phyloP scores from a whole-genome alignment of 2,329 filamentous ascomycete species.

The Scortechinia acanthostroma region DNA sequence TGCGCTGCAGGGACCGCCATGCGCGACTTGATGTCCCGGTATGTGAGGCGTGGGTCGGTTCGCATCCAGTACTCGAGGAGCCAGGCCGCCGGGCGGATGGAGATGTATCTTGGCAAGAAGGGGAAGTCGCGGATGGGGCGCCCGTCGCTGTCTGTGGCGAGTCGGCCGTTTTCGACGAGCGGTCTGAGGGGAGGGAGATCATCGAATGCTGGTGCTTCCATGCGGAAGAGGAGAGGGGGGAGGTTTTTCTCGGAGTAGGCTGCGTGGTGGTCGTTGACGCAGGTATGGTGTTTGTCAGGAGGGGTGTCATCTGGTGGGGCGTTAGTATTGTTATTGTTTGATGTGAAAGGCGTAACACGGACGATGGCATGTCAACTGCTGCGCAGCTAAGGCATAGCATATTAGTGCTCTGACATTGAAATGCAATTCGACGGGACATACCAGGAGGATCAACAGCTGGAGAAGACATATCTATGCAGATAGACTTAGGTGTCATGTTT shows the following conservation, averaged over 20 bases:
- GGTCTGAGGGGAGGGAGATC: not conserved
- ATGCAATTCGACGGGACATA: no score
- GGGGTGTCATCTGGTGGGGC: not conserved
- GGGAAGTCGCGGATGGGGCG: not conserved
- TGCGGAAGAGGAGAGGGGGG: not conserved
- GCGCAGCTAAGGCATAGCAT: no score
- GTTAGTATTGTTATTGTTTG: no score
- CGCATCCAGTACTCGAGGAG: constrained; percentile 19
- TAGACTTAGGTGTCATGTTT: no score
- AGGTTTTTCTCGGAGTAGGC: not conserved
- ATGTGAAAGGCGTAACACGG: no score
- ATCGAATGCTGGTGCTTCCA: not conserved
- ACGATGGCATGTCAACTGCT: no score
- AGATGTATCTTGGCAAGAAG: not conserved
- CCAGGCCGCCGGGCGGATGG: constrained; percentile 11
- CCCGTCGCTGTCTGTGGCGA: not conserved
- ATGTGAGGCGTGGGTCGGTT: constrained; percentile 13
- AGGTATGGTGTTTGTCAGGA: not conserved
- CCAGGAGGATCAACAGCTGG: no score
- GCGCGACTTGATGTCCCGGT: constrained; percentile 16
- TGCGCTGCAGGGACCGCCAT: constrained; percentile 10
- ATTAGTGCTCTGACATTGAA: no score
- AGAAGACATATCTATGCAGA: no score
- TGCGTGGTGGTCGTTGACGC: not conserved
- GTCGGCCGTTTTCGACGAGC: not conserved